Percentiles rank a stretch among this genome's conserved stretches.
phyloP scores from a whole-genome alignment of 2,329 filamentous ascomycete species.

The Claviceps sp. region DNA sequence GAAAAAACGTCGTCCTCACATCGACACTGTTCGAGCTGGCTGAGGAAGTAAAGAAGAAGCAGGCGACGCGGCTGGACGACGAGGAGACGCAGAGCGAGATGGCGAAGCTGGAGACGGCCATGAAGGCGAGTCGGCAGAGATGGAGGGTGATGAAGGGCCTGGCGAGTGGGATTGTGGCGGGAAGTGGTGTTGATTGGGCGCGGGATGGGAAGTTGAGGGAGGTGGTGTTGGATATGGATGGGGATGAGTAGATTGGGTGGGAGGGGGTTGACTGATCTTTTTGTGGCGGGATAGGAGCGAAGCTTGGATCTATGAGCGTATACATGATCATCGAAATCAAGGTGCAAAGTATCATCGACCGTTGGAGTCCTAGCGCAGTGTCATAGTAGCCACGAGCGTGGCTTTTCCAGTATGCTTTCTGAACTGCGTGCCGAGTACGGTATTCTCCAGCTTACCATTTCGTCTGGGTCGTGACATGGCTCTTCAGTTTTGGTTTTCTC shows the following conservation, averaged over 20 bases:
- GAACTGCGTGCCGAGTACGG: too few species aligned
- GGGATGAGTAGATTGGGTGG: constrained; percentile 3
- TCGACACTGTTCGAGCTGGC: constrained; percentile 49
- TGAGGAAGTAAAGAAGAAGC: constrained; percentile 38
- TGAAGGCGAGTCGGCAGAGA: constrained; percentile 48
- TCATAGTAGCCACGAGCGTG: too few species aligned
- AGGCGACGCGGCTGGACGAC: constrained; percentile 40
- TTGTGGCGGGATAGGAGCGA: too few species aligned
- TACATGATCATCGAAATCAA: too few species aligned
- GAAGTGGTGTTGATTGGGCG: constrained; percentile 74
- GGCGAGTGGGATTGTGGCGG: constrained; percentile 63
- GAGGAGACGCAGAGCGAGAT: constrained; percentile 41
- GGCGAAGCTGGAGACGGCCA: constrained; percentile 40
- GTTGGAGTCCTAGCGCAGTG: too few species aligned
- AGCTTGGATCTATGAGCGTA: too few species aligned
- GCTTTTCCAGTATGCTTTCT: too few species aligned
- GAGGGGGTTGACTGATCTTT: too few species aligned
- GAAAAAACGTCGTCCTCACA: constrained; percentile 50
- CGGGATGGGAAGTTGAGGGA: constrained; percentile 52
- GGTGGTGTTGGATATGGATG: constrained; percentile 57
- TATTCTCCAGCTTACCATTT: too few species aligned
- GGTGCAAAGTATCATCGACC: too few species aligned
- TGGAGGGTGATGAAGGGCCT: constrained; percentile 69
- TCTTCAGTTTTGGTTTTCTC: too few species aligned
- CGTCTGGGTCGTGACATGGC: too few species aligned